Conservation (phyloP, 495 filamentous ascomycete species). For the Rhizodiscina lignyota region DNA sequence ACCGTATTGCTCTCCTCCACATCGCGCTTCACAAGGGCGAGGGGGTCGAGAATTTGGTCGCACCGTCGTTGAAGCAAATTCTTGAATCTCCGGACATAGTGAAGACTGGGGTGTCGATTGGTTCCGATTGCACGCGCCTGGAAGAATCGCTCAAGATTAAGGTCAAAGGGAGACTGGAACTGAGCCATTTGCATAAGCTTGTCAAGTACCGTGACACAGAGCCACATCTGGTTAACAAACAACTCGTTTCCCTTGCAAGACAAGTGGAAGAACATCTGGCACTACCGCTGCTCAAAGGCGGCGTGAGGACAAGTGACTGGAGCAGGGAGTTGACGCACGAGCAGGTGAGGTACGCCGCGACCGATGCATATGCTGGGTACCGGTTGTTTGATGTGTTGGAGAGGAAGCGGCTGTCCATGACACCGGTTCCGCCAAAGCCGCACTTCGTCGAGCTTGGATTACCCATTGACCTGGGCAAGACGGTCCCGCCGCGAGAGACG, state of each 20-base stretch:
- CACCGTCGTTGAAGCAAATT: constrained; percentile 24
- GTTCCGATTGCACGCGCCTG: constrained; percentile 43
- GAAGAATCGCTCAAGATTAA: constrained; percentile 15
- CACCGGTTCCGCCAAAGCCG: constrained; percentile 18
- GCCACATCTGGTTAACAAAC: constrained; percentile 10
- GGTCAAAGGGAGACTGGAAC: constrained; percentile 16
- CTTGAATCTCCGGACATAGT: constrained; percentile 72
- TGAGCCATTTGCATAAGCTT: constrained; percentile 21
- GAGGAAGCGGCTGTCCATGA: constrained; percentile 15
- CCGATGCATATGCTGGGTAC: constrained; percentile 23
- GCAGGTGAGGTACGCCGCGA: constrained; percentile 20
- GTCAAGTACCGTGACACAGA: constrained; percentile 12
- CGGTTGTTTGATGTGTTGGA: constrained; percentile 20
- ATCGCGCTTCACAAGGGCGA: constrained; percentile 14
- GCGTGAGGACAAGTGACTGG: constrained; percentile 22
- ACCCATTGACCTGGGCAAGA: constrained; percentile 1
- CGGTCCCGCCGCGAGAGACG: too few species aligned
- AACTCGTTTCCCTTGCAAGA: constrained; percentile 11
- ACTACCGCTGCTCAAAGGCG: constrained; percentile 20
- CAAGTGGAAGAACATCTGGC: constrained; percentile 18
- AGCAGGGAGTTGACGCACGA: constrained; percentile 10
- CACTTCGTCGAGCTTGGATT: constrained; percentile 4
- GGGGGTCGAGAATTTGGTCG: constrained; percentile 15
- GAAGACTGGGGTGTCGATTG: constrained; percentile 74
- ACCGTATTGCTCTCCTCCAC: constrained; percentile 22